Evolutionary conservation across 306 rosid genomes (phyloP), one percentile per base, ranked within the genome.

Genomic region (Rubus parviflorus): DNA sequence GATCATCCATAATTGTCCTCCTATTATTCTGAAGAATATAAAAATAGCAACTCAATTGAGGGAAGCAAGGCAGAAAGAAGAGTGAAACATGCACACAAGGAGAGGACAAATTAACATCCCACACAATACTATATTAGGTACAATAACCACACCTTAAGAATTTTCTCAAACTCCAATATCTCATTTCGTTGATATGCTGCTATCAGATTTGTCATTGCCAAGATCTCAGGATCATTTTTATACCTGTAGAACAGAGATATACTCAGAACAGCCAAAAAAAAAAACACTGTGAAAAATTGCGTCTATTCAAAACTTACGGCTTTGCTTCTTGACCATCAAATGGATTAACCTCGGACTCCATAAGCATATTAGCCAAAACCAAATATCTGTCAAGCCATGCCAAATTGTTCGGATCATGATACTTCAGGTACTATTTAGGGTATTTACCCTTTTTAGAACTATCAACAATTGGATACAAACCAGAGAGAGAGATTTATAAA

Each of bases 181-280:
- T 95, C 98, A 86, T 95, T 95, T 58, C 95, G 88, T 82, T 95
- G 98, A 85, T 90, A 95, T 13, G 98, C 97, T 76, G 98, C 97
- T 81, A 95, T 91, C 61, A 95, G 88, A 85, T 95, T 95, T 85
- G 98, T 95, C 98, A 95, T 95, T 13, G 97, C 98, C 88, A 95
- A 86, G 84, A 95, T 95, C 86, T 95, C 98, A 42, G 98, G 97
- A 79, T 95, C 98, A 80, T 90, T 95, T 92, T 95, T 92, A 83
- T 95, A 95, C 77, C 98, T 90, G 89, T 64, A 80, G 60, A 78
- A 47, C 66, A 81, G 68, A 72, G 72, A 78, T 73, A 56, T 73
- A 56, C 80, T 76, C 72, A 75, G 40, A 68, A 56, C 56, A 72
- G 40, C 11, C 16, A 12, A 60, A 41, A 73, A 19, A 41, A 69